Evolutionary conservation across 768 basidiomycete species (phyloP), one percentile per base, ranked within the genome.

Genomic region (Trametes cubensis): DNA sequence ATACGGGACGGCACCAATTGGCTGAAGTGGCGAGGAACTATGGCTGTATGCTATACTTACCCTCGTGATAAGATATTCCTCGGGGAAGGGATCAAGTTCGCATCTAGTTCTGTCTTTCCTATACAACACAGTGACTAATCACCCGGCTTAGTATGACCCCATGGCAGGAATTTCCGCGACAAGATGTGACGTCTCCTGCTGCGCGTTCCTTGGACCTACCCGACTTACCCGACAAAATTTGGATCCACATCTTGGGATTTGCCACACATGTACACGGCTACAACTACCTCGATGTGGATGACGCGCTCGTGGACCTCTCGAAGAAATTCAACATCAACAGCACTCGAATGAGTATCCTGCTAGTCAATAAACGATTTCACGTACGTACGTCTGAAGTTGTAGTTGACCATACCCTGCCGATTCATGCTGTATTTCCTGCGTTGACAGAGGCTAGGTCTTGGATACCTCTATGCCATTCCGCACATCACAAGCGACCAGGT

Each of bases 1-100:
- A 47, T 60, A 20, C 59, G 59, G 15, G 51, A 60, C 23, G 59
- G 59, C 4, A 23, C 2, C 7, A 38, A 23, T 6, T 60, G 59
- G 59, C 13, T 60, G 26, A 23, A 3, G 21, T 34, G 39, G 21
- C 30, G 13, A 3, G 28, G 34, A 4, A 34, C 46, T 23, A 23
- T 7, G 15, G 23, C 23, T 10, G 30, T 34, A 17, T 6, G 3
- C 15, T 20, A 34, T 26, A 3, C 13, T 17, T 39, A 40, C 21
- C 39, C 38, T 20, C 41, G 42, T 11, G 28, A 45, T 4, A 59
- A 52, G 30, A 17, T 59, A 0, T n/a, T 52, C 4, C 50, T 59
- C 11, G 58, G 58, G 11, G 58, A 59, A 20, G 58, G 58, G 25
- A 45, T 30, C 2, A 45, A 52, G 49, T 59, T 17, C 20, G 56